Base-by-base conservation (phyloP, 1,139 yeast genomes). In the Pneumocystis oryctolagi region DNA sequence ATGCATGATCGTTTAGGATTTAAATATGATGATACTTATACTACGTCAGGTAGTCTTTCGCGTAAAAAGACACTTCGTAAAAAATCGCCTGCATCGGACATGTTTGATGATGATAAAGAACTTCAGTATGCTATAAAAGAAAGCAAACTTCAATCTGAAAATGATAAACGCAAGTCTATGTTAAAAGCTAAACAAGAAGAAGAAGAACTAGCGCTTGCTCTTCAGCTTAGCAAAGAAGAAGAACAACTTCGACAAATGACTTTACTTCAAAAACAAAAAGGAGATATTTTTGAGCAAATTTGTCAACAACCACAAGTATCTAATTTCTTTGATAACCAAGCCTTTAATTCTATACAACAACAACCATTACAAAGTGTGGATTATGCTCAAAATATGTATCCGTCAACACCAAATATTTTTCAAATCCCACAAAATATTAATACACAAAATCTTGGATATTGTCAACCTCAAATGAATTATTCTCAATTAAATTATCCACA, bases 141-240 rank as follows among this genome's bases (percentile, higher is more conserved):
- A 69, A 86, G 95, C 63, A 80, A 83, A 70, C 73, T 80, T 68
- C 89, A 96, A 14, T 97, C 96, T 0, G 92, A 86, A 68, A 90
- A 87, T 67, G 99, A 92, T 67, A 89, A 84, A 65, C 76, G 78
- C 64, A 76, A 82, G 65, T 79, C 89, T 68, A 75, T 75, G 64
- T 68, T 69, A 58, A 68, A 64, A 62, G 68, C 66, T 58, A 68
- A 69, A 32, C 78, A 79, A 39, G 90, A 62, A 30, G 68, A 86
- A 69, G 87, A 86, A 34, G 95, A 88, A 60, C 78, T 90, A 67
- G 82, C 82, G 66, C 84, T 87, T 61, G 97, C 97, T 1, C 79
- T 90, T 67, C 84, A 85, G 74, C 80, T 92, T 69, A 85, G 94
- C 55, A 78, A 84, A 72, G 97, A 89, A 74, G 97, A 92, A 72